Evolutionary conservation across 1,284 basidiomycete genomes (phyloP).

Genomic region (Malassezia restricta): DNA sequence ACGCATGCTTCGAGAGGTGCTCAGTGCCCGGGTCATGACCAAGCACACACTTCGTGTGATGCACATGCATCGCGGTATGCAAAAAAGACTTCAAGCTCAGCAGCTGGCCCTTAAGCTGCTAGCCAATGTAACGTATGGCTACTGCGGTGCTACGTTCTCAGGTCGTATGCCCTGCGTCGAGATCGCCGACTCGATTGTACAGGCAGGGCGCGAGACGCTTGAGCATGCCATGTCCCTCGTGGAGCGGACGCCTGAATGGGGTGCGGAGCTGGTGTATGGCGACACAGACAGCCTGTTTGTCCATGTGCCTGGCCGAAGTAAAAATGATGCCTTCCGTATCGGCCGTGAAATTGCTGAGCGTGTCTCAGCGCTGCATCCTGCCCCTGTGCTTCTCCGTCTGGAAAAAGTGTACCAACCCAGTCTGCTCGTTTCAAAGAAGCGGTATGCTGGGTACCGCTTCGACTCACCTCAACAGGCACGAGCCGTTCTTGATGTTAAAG

Average conservation of each 20-base stretch:
- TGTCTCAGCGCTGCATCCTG: constrained; percentile 73
- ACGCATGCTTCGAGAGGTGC: constrained; percentile 81
- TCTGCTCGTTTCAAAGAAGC: constrained; percentile 86
- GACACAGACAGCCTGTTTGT: constrained; percentile 94
- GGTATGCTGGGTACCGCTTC: constrained; percentile 91
- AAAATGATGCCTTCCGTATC: constrained; percentile 81
- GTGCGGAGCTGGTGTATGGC: constrained; percentile 86
- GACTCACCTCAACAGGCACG: constrained; percentile 67
- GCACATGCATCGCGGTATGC: constrained; percentile 51
- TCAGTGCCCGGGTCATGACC: constrained; percentile 95
- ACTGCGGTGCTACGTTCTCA: constrained; percentile 82
- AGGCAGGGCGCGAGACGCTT: constrained; percentile 84
- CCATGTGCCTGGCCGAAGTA: constrained; percentile 72
- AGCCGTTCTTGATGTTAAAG: constrained; percentile 86
- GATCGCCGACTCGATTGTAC: constrained; percentile 93
- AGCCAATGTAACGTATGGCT: constrained; percentile 60
- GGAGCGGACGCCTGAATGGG: constrained; percentile 62
- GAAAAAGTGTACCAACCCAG: constrained; percentile 96
- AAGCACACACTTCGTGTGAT: constrained; percentile 82
- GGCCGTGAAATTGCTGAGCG: constrained; percentile 81
- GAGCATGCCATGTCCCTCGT: constrained; percentile 85
- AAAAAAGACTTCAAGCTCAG: constrained; percentile 36
- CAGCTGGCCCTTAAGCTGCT: constrained; percentile 38
- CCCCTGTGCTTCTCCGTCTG: constrained; percentile 87
- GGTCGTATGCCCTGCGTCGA: constrained; percentile 97